A percentile compares a stretch with the other conserved stretches of the same genome.
Conservation (phyloP, 306 rosid genomes). For the Malus sieversii region DNA sequence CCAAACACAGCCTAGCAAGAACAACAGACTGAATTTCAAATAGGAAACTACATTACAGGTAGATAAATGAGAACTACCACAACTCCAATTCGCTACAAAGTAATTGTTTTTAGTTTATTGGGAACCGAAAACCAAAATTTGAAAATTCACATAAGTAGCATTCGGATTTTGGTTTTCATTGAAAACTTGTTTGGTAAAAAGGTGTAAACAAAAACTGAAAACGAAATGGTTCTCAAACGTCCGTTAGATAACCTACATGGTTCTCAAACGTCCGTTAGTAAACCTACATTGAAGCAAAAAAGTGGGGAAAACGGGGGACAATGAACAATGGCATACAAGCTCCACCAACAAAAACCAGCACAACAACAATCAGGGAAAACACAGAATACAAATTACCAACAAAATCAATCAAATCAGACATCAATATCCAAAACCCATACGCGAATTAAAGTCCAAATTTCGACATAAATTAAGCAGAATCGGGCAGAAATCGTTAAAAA, state of each 20-base stretch:
- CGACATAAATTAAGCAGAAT: neutral
- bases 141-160: no score
- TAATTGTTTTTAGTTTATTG: no score
- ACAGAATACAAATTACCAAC: neutral
- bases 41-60: no score
- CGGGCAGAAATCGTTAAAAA: neutral
- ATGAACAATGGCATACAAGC: neutral
- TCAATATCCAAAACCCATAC: neutral
- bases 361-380: constrained; percentile 2
- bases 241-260: neutral
- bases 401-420: neutral
- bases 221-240: no score
- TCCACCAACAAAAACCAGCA: neutral
- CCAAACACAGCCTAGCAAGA: constrained; percentile 18
- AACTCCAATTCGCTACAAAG: neutral
- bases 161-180: no score
- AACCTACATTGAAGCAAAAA: neutral
- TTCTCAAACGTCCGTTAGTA: neutral
- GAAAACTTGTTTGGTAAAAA: no score
- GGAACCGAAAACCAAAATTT: no score
- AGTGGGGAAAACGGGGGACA: no score
- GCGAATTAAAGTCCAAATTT: neutral
- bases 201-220: no score
- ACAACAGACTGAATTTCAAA: constrained; percentile 5
- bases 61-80: neutral